Evolutionary conservation across 345 rosid genomes (phyloP), one percentile per base, ranked within the genome.

Genomic region (Euphorbia peplus): DNA sequence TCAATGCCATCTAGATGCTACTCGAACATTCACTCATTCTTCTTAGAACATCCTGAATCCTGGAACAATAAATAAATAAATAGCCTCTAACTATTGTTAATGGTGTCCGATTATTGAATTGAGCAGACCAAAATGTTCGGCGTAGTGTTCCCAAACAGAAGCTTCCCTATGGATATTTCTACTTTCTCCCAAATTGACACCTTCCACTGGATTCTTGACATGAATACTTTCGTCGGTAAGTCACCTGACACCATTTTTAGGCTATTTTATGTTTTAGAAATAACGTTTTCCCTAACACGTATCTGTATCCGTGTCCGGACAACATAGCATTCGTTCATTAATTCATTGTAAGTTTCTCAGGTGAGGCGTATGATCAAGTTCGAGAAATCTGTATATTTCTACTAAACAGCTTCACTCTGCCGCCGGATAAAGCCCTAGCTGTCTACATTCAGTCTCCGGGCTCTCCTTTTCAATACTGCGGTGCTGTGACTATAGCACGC

Each of bases 161-260:
- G 99, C 76, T 95, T 90, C 81, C 99, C 99, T 0, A 79, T 95
- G 73, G 97, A 91, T 75, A 90, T 90, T 62, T 91, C 99, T 68
- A 72, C 89, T 44, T 95, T 95, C 78, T 41, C 86, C 67, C 99
- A 95, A 79, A 90, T 95, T 80, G 97, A 88, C 71, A 90, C 95
- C 25, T 82, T 84, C 75, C 96, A 95, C 60, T 95, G 97, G 99
- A 72, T 95, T 24, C 99, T 95, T 67, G 97, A 95, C 84, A 95
- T 91, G 97, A 95, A 89, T 83, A 83, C 86, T 57, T 91, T 95
- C 79, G 98, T 93, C 25, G 98, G 96, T 87, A 71, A 32, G 13
- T 13, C 16, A n/a, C n/a, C n/a, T n/a, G n/a, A n/a, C n/a, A n/a
- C n/a, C n/a, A n/a, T n/a, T n/a, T n/a, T n/a, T n/a, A n/a, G n/a